These are phyloP conservation scores for Phytophthora fragariaefolia DNA, from an alignment of 352 stramenopile species.

Conservation along the genomic window DNA sequence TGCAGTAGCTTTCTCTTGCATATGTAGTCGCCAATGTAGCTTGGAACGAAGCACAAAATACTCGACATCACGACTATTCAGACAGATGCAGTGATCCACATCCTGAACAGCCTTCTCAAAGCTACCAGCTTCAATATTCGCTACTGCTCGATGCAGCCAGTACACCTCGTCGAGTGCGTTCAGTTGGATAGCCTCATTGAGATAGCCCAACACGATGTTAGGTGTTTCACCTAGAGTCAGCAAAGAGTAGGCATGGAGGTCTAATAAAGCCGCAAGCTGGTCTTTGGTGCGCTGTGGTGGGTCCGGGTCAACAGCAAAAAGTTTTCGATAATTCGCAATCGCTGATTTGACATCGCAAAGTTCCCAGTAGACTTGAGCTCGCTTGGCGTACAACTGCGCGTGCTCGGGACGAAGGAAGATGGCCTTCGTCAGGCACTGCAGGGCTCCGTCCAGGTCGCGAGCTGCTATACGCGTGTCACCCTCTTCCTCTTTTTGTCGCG, in stretches of 20 bases:
- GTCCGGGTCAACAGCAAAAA: constrained; percentile 62
- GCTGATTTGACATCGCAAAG: constrained; percentile 83
- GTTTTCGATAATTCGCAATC: constrained; percentile 81
- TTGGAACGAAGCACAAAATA: constrained; percentile 86
- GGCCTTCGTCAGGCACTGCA: constrained; percentile 74
- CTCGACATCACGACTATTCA: constrained; percentile 79
- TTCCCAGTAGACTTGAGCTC: constrained; percentile 73
- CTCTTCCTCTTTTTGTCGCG: constrained; percentile 54
- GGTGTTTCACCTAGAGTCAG: constrained; percentile 64
- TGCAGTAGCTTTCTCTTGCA: constrained; percentile 74
- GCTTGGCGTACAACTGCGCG: constrained; percentile 62
- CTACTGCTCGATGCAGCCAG: constrained; percentile 79
- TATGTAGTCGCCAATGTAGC: constrained; percentile 79
- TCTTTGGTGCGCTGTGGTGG: constrained; percentile 77
- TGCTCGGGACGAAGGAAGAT: constrained; percentile 74
- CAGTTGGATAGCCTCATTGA: constrained; percentile 79
- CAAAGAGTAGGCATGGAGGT: constrained; percentile 75
- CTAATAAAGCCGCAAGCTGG: constrained; percentile 74
- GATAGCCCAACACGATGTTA: constrained; percentile 63
- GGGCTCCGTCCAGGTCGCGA: constrained; percentile 50
- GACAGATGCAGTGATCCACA: constrained; percentile 81
- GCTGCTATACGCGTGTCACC: constrained; percentile 43
- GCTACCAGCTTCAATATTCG: constrained; percentile 60
- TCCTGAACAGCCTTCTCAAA: constrained; percentile 84
- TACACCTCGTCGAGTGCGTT: constrained; percentile 76